A percentile compares a stretch with the other conserved stretches of the same genome.
phyloP scores from a whole-genome alignment of 164 flowering plant species.

The Chimonanthus praecox region DNA sequence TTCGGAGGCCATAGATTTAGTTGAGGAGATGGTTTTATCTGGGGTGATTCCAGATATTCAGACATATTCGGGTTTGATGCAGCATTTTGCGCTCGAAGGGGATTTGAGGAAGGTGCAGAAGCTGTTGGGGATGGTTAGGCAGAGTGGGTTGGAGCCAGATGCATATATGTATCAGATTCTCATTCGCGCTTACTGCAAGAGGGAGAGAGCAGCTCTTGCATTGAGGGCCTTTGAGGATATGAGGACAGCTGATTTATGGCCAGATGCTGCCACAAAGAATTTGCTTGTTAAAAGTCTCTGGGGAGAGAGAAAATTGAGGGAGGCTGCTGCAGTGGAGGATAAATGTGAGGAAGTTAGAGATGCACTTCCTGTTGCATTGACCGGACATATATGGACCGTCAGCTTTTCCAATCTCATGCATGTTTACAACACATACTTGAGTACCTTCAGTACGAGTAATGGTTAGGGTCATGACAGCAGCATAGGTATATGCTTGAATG shows the following conservation, averaged over 20 bases:
- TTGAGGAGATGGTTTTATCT: slow-evolving; percentile 65
- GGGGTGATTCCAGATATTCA: slow-evolving; percentile 69
- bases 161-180: slow-evolving; percentile 66
- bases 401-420: slow-evolving; percentile 45
- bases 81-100: slow-evolving; percentile 69
- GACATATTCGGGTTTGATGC: slow-evolving; percentile 79
- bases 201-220: slow-evolving; percentile 68
- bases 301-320: slow-evolving; percentile 82
- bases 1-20: slow-evolving; percentile 45
- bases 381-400: slow-evolving; percentile 62
- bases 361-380: slow-evolving; percentile 44
- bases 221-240: slow-evolving; percentile 77
- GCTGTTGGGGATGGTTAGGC: slow-evolving; percentile 68
- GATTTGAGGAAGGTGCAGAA: slow-evolving; percentile 69
- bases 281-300: slow-evolving; percentile 86
- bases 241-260: slow-evolving; percentile 45
- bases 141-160: slow-evolving; percentile 72
- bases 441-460: slow-evolving; percentile 20
- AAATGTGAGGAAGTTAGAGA: slow-evolving; percentile 36
- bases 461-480: background rate
- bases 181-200: slow-evolving; percentile 66
- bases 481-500: background rate
- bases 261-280: slow-evolving; percentile 65
- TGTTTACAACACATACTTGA: slow-evolving; percentile 41
- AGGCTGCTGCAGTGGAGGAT: slow-evolving; percentile 80